Evolutionary conservation across 495 filamentous ascomycete genomes (phyloP).

Genomic region (Penicillium manginii): DNA sequence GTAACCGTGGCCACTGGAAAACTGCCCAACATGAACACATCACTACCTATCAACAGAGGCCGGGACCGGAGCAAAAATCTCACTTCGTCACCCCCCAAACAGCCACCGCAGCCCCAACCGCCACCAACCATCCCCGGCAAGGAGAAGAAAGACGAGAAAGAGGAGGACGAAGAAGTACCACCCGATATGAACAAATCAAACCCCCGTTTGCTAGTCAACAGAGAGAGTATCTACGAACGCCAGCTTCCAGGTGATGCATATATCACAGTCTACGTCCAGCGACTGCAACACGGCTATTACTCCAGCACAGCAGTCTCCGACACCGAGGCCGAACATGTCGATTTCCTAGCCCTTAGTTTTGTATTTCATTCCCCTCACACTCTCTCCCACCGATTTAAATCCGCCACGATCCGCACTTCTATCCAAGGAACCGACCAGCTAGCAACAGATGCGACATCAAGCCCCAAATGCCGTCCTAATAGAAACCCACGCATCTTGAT

Average conservation of each 20-base stretch:
- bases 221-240: constrained; percentile 55
- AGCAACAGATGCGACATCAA: constrained; percentile 2
- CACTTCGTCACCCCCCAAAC: background rate
- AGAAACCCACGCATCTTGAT: constrained; percentile 49
- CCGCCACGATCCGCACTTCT: constrained; percentile 47
- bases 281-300: constrained; percentile 57
- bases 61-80: background rate
- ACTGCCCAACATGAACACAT: constrained; percentile 10
- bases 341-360: constrained; percentile 55
- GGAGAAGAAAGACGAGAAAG: background rate
- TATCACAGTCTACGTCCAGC: constrained; percentile 53
- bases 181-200: constrained; percentile 46
- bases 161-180: constrained; percentile 1
- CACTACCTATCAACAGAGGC: too few species aligned
- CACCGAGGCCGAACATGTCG: constrained; percentile 45
- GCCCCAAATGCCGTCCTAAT: constrained; percentile 15
- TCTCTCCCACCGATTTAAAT: constrained; percentile 49
- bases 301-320: constrained; percentile 45
- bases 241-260: constrained; percentile 53
- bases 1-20: constrained; percentile 8
- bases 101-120: constrained; percentile 6
- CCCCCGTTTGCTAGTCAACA: constrained; percentile 48
- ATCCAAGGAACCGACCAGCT: constrained; percentile 28
- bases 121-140: background rate
- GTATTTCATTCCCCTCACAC: constrained; percentile 52